Percentiles rank a stretch among this genome's conserved stretches.
These are phyloP conservation scores for Salix suchowensis DNA, from an alignment of 345 rosid genomes.

Conservation along the genomic window DNA sequence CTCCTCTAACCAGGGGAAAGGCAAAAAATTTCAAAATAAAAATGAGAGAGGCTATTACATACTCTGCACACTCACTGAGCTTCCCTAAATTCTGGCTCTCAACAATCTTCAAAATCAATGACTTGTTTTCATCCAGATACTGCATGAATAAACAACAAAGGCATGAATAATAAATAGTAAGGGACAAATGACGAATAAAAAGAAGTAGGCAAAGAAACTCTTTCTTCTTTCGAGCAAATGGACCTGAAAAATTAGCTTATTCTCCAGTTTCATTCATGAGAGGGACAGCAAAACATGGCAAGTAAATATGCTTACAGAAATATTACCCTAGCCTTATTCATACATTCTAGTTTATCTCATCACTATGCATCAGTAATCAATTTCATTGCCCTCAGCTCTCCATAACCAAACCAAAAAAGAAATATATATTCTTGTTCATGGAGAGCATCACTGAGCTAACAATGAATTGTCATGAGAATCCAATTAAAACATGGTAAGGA, in stretches of 20 bases:
- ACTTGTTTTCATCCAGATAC: conserved; percentile 99
- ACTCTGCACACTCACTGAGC: conserved; percentile 94
- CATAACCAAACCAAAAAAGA: neutral
- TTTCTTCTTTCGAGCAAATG: neutral
- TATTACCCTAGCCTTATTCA: neutral
- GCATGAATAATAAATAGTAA: neutral
- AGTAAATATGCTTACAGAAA: neutral
- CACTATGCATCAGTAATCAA: neutral
- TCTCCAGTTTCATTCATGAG: neutral
- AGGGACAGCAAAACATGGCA: too few species aligned
- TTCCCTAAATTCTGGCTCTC: conserved; percentile 98
- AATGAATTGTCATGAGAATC: neutral
- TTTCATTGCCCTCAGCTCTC: neutral
- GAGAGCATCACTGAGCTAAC: neutral
- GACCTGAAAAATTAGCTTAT: neutral
- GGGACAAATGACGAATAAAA: neutral
- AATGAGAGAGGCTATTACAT: conserved; percentile 29
- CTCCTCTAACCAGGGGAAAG: neutral
- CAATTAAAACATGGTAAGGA: too few species aligned
- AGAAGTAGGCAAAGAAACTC: neutral
- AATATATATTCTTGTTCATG: neutral
- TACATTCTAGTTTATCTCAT: neutral
- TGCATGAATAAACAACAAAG: conserved; percentile 31
- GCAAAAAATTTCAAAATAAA: neutral
- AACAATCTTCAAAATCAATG: conserved; percentile 97